These are phyloP conservation scores for Akanthomyces lecanii DNA, from an alignment of 2,329 filamentous ascomycete species.

Conservation along the genomic window DNA sequence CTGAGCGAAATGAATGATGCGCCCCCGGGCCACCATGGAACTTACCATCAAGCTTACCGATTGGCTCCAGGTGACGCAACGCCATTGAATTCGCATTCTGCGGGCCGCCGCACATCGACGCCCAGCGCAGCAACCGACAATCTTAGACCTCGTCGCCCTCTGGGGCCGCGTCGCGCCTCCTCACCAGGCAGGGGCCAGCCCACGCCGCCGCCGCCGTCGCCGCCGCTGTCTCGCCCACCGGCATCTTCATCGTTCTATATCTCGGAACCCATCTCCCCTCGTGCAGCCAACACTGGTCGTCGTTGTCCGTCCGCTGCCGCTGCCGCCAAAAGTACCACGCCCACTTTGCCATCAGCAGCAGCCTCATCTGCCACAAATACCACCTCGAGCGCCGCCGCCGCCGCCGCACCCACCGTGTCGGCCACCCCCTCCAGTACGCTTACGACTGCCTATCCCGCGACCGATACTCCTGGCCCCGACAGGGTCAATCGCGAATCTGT, in stretches of 20 bases:
- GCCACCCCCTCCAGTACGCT: constrained; percentile 14
- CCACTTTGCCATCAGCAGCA: neutral
- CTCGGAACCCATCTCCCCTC: neutral
- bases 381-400: neutral
- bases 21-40: neutral
- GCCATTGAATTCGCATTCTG: constrained; percentile 5
- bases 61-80: constrained; percentile 4
- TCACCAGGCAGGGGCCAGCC: constrained; percentile 18
- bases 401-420: constrained; percentile 19
- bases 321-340: neutral
- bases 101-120: constrained; percentile 13
- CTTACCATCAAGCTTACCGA: constrained; percentile 4
- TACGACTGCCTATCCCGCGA: constrained; percentile 11
- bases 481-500: constrained; percentile 43
- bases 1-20: constrained; percentile 9
- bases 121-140: constrained; percentile 10
- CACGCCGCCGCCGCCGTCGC: neutral
- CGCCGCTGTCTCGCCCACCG: constrained; percentile 19
- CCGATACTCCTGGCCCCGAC: constrained; percentile 22
- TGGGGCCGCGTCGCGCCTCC: constrained; percentile 24
- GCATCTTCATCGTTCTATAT: constrained; percentile 15
- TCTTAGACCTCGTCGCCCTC: constrained; percentile 18
- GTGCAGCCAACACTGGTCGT: neutral
- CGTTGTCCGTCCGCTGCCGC: neutral
- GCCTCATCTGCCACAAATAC: constrained; percentile 2